Evolutionary conservation across 352 stramenopile genomes (phyloP).

Genomic region (Globisporangium lucens): DNA sequence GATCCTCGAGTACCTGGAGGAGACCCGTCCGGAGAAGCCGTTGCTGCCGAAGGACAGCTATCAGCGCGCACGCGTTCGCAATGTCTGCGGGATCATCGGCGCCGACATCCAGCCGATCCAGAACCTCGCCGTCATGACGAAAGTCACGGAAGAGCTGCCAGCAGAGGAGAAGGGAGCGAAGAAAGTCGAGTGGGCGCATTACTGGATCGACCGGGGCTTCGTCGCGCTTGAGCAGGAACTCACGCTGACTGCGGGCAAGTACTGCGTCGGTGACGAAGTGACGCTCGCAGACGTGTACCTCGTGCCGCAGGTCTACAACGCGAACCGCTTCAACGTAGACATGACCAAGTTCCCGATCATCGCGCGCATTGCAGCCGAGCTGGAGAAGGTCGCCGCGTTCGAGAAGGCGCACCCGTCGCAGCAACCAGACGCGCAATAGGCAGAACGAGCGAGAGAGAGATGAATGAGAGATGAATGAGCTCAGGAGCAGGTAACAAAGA

Average conservation of each 20-base stretch:
- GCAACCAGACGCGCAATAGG: slow-evolving; percentile 64
- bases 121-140: slow-evolving; percentile 77
- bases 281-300: slow-evolving; percentile 91
- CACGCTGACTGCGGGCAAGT: slow-evolving; percentile 44
- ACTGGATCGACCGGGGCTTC: slow-evolving; percentile 85
- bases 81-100: slow-evolving; percentile 89
- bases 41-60: slow-evolving; percentile 75
- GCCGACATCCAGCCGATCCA: slow-evolving; percentile 91
- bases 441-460: background rate
- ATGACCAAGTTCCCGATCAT: slow-evolving; percentile 88
- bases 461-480: background rate
- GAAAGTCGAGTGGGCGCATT: slow-evolving; percentile 56
- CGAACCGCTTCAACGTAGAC: slow-evolving; percentile 85
- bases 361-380: slow-evolving; percentile 59
- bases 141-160: slow-evolving; percentile 38
- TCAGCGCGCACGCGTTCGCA: slow-evolving; percentile 71
- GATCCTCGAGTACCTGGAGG: slow-evolving; percentile 94
- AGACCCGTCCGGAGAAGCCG: slow-evolving; percentile 60
- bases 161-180: slow-evolving; percentile 46
- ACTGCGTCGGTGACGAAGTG: slow-evolving; percentile 73
- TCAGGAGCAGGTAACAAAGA: background rate
- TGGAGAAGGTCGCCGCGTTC: slow-evolving; percentile 80
- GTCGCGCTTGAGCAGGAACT: slow-evolving; percentile 73
- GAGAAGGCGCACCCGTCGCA: slow-evolving; percentile 69
- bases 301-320: slow-evolving; percentile 93